Base-by-base conservation (phyloP, 352 stramenopile species). In the Salisapilia sapeloensis region DNA sequence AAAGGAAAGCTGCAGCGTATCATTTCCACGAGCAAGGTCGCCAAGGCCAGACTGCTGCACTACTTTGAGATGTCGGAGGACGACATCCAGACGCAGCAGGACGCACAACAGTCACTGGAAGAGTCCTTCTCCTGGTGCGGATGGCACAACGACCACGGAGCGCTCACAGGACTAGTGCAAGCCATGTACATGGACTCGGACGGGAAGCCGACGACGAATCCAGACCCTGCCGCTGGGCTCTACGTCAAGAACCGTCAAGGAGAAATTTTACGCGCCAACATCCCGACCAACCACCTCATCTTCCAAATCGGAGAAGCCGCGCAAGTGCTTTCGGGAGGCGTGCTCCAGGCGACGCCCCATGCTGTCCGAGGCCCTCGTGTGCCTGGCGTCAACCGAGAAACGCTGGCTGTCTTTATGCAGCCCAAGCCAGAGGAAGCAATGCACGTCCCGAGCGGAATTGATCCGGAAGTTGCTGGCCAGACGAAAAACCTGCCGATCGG, bases 391-490 rank as follows among this genome's bases (percentile, higher is more conserved):
- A 82, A 78, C 42, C 74, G 93, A 38, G 85, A 96, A 47, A 95
- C 92, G 13, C 81, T 97, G 37, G 93, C 92, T 15, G 86, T 98
- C 16, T 98, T 98, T 57, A 96, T 98, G 84, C 81, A 98, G 52
- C 91, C 93, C 12, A 53, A 92, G 16, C 84, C 69, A 18, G 48
- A 70, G 17, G 77, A 95, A 43, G 49, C 40, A 25, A 93, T 96
- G 79, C 40, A 40, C 16, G 54, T 83, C 6, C 84, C 82, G 2
- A 46, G 24, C 20, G 46, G 39, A 17, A 49, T 53, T 22, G 40
- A 66, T 29, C 57, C 60, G 2, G 22, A 56, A 18, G 49, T 60
- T 10, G 61, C 70, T 14, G 65, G 50, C 13, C 59, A 65, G 40
- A 79, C 53, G 11, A 79, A 80, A 44, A 71, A 93, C 35, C 31